Evolutionary conservation across 2,329 filamentous ascomycete species (phyloP), one percentile per base, ranked within the genome.

Genomic region (Septoria petroselini): DNA sequence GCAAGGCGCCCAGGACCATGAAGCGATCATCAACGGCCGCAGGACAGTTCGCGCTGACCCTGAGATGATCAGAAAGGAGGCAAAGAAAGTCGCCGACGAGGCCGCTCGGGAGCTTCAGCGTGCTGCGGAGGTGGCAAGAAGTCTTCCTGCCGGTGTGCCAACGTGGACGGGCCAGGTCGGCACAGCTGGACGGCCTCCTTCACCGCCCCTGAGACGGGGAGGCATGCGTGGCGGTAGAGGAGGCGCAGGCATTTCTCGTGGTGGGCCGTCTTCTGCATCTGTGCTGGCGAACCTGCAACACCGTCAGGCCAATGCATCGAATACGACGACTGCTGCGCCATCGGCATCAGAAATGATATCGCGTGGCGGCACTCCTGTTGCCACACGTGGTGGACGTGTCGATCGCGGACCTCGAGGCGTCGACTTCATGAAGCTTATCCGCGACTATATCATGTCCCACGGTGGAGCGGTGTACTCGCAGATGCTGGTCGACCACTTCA

Each of bases 81-180:
- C 91, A 0, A 84, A 85, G 62, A 80, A 82, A 30, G 82, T 94
- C 2, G 91, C 90, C 2, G 81, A 84, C 0, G 76, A 86, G 62
- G 91, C 91, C 1, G 88, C 88, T 0, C 80, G 79, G 17, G 85
- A 88, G 57, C 80, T 97, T 1, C 81, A 83, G 23, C 81, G 81
- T 52, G 84, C 89, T 7, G 83, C 81, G 34, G 81, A 91, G 63
- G 78, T 84, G 23, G 89, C 91, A 2, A 78, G 82, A 8, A 78
- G 75, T 7, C 75, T 91, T 1, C 88, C 88, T 0, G 84, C 89
- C 25, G 91, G 91, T 6, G 89, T 87, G 0, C 88, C 93, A 7
- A 96, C 91, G 1, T 97, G 91, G 91, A 97, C 91, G 0, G 91
- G 93, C 1, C 82, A 86, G 60, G 82, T 86, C 39, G 91, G 91